Base-by-base conservation (phyloP, 129 eudicot species). In the Flaveria linearis region DNA sequence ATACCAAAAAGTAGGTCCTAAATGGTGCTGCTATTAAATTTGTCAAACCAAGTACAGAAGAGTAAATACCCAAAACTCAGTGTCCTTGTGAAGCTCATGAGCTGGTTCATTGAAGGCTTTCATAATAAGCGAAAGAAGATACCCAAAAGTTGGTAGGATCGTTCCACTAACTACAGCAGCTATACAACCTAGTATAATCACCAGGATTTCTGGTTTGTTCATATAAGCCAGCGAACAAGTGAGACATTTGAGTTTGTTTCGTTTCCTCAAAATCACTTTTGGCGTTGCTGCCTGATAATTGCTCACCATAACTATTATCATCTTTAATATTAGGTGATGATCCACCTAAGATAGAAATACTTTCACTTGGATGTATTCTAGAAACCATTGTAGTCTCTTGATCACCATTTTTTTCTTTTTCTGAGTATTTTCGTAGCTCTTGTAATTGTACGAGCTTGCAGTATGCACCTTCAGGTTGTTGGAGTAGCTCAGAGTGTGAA, bases 391-490 rank as follows among this genome's bases (percentile, higher is more conserved):
- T 63, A 11, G n/a, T 46, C 12, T 85, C 87, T 15, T 36, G 84
- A 13, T 46, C 88, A 51, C 39, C 78, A 26, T n/a, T 72, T 45
- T 74, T 69, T 52, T 76, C 58, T 15, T 77, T 41, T 66, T 79
- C 83, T 13, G 78, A 55, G 63, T 84, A 76, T 49, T 81, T 47
- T 13, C n/a, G 98, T 96, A 61, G 88, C 73, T 85, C 92, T 83
- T 89, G 97, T 68, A 88, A 76, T 28, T 69, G 77, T 49, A 91
- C 82, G 45, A 91, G 97, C 68, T 87, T 90, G 51, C 83, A 82
- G 81, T 92, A 92, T 69, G 89, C 87, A 68, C 97, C 96, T 77
- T 92, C 92, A 22, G 91, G 84, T 78, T 89, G 87, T 76, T 86
- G 74, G 18, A 92, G 84, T 66, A 92, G 83, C 83, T 89, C 89